Evolutionary conservation across 78 protist genomes (phyloP), one percentile per base, ranked within the genome.

Genomic region (Mantamonas sphyraenae): DNA sequence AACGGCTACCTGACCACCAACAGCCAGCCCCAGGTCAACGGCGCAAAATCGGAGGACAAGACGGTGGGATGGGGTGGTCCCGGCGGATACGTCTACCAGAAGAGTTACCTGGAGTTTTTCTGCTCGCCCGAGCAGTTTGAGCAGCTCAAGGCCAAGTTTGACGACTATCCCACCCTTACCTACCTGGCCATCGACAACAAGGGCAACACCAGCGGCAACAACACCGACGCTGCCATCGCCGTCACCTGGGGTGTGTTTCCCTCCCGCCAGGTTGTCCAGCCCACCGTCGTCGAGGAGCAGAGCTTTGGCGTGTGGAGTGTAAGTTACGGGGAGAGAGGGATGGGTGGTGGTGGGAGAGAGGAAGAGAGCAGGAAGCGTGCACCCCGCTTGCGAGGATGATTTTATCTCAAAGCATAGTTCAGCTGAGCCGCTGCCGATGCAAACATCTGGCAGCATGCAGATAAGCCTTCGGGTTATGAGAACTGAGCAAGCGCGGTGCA

Each of bases 181-280:
- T 16, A 12, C 12, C 16, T 47, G 12, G 53, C 12, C 38, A 3
- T 3, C 40, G 64, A 71, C 51, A 67, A 57, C 26, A 63, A 72
- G 47, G 77, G 80, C 34, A 68, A 14, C 17, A 69, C 14, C 33
- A 69, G 10, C 16, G 20, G 14, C 59, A 26, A 69, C 57, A 10
- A 50, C 17, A 9, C 17, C 40, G 60, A 71, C 26, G 73, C 28
- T 4, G 64, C 84, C 37, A 85, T 26, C 24, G 95, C 96, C 1
- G 94, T 91, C 45, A 93, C 97, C 2, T 91, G 95, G 98, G 98
- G 97, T 24, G 94, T 91, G n/a, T 94, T 91, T 88, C 98, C 98
- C 1, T 86, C 86, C 16, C 71, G 59, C 33, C 94, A 91, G 72
- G 73, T 94, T 26, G 30, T 86, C 9, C 98, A 94, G 82, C 96